Percentiles rank a stretch among this genome's conserved stretches.
Conservation (phyloP, 164 flowering plant species). For the Taxillus chinensis region DNA sequence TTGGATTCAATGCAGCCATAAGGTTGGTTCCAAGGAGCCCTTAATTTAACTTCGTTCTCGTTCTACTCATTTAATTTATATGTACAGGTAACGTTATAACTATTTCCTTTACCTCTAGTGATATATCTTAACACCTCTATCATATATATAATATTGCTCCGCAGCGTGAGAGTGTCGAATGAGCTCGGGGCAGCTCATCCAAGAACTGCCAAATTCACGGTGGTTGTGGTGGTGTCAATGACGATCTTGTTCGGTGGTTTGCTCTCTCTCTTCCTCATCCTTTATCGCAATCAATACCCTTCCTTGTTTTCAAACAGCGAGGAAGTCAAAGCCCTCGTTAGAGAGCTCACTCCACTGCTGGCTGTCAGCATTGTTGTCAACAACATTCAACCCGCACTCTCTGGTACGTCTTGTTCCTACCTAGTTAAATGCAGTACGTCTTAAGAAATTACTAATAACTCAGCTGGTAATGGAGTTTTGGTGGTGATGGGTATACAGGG, state of each 20-base stretch:
- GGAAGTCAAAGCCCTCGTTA: slow-evolving; percentile 28
- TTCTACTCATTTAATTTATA: background rate
- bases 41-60: background rate
- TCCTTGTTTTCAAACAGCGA: slow-evolving; percentile 28
- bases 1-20: slow-evolving; percentile 71
- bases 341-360: slow-evolving; percentile 40
- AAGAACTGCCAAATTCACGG: slow-evolving; percentile 52
- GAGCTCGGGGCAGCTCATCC: slow-evolving; percentile 69
- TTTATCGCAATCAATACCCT: slow-evolving; percentile 27
- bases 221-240: slow-evolving; percentile 35
- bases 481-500: slow-evolving; percentile 22
- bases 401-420: slow-evolving; percentile 20
- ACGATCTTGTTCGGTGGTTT: slow-evolving; percentile 34
- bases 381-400: slow-evolving; percentile 52
- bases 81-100: too few relatives aligned
- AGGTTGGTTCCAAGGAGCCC: slow-evolving; percentile 29
- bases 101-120: background rate
- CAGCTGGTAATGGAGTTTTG: too few relatives aligned
- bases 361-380: slow-evolving; percentile 39
- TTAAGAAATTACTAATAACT: background rate
- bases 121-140: background rate
- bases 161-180: slow-evolving; percentile 69
- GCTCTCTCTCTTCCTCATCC: slow-evolving; percentile 25
- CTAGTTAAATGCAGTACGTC: background rate
- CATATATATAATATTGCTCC: background rate